Percentiles rank a stretch among this genome's conserved stretches.
phyloP scores from a whole-genome alignment of 2,329 filamentous ascomycete species.

The Arthrinium puccinioides region DNA sequence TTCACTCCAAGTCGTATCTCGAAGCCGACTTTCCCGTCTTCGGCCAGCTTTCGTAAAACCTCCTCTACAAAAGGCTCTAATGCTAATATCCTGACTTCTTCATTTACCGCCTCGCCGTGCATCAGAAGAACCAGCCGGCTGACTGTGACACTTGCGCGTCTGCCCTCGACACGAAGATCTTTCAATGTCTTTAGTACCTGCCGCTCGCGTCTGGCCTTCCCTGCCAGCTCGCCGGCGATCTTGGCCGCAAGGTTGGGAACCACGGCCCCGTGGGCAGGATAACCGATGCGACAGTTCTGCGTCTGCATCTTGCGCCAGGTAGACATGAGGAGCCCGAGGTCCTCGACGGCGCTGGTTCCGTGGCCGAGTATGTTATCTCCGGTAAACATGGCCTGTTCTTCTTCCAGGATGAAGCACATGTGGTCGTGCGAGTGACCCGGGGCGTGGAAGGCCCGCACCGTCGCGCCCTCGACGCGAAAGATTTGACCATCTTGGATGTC shows the following conservation, averaged over 20 bases:
- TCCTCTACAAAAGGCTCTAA: constrained; percentile 36
- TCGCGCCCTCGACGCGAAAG: constrained; percentile 37
- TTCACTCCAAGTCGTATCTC: constrained; percentile 24
- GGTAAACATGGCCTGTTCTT: constrained; percentile 77
- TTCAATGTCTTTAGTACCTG: constrained; percentile 60
- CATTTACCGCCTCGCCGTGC: constrained; percentile 29
- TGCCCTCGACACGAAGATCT: background rate
- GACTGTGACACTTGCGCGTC: constrained; percentile 24
- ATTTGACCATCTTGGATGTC: constrained; percentile 46
- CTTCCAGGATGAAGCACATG: constrained; percentile 66
- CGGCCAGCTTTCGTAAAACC: constrained; percentile 33
- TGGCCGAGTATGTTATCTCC: constrained; percentile 83
- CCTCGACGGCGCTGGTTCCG: constrained; percentile 76
- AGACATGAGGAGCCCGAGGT: constrained; percentile 49
- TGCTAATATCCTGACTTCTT: constrained; percentile 24
- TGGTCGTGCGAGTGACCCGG: constrained; percentile 73
- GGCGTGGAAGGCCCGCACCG: constrained; percentile 24
- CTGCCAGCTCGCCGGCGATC: constrained; percentile 71
- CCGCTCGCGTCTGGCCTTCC: constrained; percentile 69
- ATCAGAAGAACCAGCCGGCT: constrained; percentile 33
- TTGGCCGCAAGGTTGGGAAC: constrained; percentile 65
- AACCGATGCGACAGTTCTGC: constrained; percentile 58
- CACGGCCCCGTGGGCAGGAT: constrained; percentile 78
- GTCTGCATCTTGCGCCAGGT: constrained; percentile 60
- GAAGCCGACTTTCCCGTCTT: constrained; percentile 34